A percentile compares a stretch with the other conserved stretches of the same genome.
phyloP scores from a whole-genome alignment of 805 yeast species.

The Starmerella riodocensis region DNA sequence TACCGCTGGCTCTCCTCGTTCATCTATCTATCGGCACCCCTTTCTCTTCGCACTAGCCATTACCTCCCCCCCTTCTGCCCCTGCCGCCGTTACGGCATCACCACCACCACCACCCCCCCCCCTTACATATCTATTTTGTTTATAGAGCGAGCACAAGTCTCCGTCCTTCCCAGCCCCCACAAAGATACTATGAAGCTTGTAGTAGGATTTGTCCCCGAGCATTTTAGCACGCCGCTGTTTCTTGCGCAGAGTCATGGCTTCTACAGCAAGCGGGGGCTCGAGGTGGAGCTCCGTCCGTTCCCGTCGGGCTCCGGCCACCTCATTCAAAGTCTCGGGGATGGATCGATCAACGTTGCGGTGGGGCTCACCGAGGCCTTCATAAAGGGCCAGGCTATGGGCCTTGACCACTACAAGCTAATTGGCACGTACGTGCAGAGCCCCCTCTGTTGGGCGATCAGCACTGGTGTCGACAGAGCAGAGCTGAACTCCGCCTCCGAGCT shows the following conservation, averaged over 20 bases:
- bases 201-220: conserved; percentile 84
- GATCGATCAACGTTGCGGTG: conserved; percentile 58
- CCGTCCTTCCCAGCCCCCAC: no score
- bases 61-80: no score
- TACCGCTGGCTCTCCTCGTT: no score
- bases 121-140: no score
- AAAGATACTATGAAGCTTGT: conserved; percentile 18
- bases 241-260: conserved; percentile 52
- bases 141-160: no score
- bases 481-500: conserved; percentile 40
- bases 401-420: conserved; percentile 46
- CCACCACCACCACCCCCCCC: no score
- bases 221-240: conserved; percentile 74
- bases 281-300: conserved; percentile 49
- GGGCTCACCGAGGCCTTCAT: conserved; percentile 89
- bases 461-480: conserved; percentile 52
- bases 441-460: conserved; percentile 78
- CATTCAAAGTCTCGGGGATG: conserved; percentile 53
- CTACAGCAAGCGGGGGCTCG: conserved; percentile 38
- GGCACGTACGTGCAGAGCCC: conserved; percentile 83
- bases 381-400: conserved; percentile 65
- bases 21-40: no score
- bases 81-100: no score
- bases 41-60: no score
- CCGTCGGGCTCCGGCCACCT: conserved; percentile 84